Base-by-base conservation (phyloP, 2,329 filamentous ascomycete species). In the Trichoderma breve region DNA sequence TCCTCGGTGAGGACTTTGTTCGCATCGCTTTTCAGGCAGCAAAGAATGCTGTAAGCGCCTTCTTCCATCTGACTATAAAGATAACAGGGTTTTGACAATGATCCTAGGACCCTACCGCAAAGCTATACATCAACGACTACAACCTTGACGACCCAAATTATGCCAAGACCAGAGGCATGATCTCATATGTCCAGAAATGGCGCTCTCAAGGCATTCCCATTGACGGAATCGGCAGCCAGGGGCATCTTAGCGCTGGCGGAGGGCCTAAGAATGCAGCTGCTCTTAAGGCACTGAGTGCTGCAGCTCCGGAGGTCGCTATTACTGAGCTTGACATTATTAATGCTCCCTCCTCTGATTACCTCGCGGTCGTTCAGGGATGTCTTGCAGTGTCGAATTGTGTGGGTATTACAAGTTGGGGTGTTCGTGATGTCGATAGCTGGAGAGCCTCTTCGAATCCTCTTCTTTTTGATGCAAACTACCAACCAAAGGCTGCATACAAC, bases 191-290 rank as follows among this genome's bases (percentile, higher is more conserved):
- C 30, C 28, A 61, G 58, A 61, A 61, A 24, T 61, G 58, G 58
- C 58, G 58, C 58, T 61, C 58, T 61, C 58, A 61, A 61, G 58
- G 58, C 3, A 61, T 61, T 18, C 58, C 58, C n/a, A 61, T 61
- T 24, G 58, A 61, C n/a, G 58, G 58, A 61, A 61, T 61, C 58
- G 58, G 58, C 30, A 61, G 58, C 58, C 58, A 61, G 30, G 9
- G 4, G 11, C 58, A 61, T 24, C 18, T 61, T 36, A n/a, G 58
- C n/a, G 18, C 58, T 61, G 58, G 58, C 14, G 58, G 58, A 61
- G 58, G 58, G 1, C 30, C 58, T 21, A 61, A 61, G 58, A 61
- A 61, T n/a, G 58, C 58, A 15, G 58, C 58, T 61, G 58, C 58
- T 61, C 58, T 61, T 24, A 61, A 61, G 30, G 58, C 58, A 12